These are phyloP conservation scores for Metschnikowia corniflorae DNA, from an alignment of 805 yeast genomes.

Conservation along the genomic window DNA sequence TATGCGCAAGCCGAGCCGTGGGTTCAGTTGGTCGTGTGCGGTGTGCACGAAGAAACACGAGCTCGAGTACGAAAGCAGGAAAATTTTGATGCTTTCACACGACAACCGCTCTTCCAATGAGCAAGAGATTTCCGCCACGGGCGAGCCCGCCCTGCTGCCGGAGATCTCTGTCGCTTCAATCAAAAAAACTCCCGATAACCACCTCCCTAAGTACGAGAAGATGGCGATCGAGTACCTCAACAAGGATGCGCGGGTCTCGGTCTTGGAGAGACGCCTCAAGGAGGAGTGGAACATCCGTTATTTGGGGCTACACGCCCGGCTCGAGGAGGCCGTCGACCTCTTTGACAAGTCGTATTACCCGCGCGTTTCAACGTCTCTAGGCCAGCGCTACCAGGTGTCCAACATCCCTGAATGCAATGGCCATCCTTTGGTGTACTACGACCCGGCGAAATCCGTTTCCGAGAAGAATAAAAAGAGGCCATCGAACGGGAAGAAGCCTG, in stretches of 20 bases:
- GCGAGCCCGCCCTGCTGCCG: background rate
- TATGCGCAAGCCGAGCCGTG: constrained; percentile 73
- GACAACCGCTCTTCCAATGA: constrained; percentile 42
- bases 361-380: constrained; percentile 72
- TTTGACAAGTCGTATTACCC: constrained; percentile 76
- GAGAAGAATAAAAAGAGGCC: constrained; percentile 12
- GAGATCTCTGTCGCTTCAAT: constrained; percentile 1
- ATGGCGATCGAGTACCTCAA: constrained; percentile 52
- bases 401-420: constrained; percentile 59
- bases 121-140: constrained; percentile 24
- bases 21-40: constrained; percentile 90
- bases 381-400: constrained; percentile 68
- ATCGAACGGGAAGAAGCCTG: constrained; percentile 11
- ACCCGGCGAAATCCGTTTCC: constrained; percentile 23
- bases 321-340: constrained; percentile 74
- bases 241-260: constrained; percentile 39
- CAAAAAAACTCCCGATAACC: constrained; percentile 9
- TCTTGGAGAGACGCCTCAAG: constrained; percentile 47
- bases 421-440: constrained; percentile 66
- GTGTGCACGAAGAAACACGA: constrained; percentile 63
- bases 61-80: constrained; percentile 36
- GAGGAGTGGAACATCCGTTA: constrained; percentile 84
- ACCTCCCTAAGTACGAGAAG: constrained; percentile 52
- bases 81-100: constrained; percentile 38
- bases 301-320: constrained; percentile 66